A percentile compares a stretch with the other conserved stretches of the same genome.
These are phyloP conservation scores for Tetraselmis chui DNA, from an alignment of 139 green algal genomes.

Conservation along the genomic window DNA sequence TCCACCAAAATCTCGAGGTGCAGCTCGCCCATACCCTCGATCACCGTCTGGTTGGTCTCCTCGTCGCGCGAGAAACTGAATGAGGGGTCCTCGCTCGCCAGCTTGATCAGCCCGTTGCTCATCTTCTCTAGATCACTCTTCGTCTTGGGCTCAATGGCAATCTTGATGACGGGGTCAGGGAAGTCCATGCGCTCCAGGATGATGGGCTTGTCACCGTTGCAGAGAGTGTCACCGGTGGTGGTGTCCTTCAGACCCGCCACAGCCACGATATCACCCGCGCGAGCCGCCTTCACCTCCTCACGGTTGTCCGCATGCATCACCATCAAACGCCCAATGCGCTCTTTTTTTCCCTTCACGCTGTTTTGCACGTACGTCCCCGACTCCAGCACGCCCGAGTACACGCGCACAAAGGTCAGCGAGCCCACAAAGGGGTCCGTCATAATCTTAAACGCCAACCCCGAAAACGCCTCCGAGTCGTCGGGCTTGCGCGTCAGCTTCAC, in stretches of 20 bases:
- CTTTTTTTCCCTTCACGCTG: constrained; percentile 92
- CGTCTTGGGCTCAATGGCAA: constrained; percentile 96
- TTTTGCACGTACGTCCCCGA: constrained; percentile 86
- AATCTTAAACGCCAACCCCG: constrained; percentile 97
- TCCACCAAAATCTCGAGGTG: constrained; percentile 99
- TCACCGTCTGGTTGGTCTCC: constrained; percentile 92
- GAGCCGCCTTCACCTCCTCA: constrained; percentile 87
- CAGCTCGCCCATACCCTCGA: constrained; percentile 99
- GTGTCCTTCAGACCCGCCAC: constrained; percentile 89
- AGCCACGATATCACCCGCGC: constrained; percentile 93
- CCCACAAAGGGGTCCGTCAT: constrained; percentile 95
- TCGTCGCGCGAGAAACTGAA: constrained; percentile 92
- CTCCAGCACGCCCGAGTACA: constrained; percentile 78
- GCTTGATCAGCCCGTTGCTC: constrained; percentile 88
- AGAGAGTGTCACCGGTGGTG: constrained; percentile 93
- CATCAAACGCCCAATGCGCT: constrained; percentile 94
- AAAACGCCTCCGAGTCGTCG: constrained; percentile 82
- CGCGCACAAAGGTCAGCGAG: constrained; percentile 90
- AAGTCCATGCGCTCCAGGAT: constrained; percentile 99
- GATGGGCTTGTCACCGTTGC: constrained; percentile 81
- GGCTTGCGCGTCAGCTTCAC: constrained; percentile 64
- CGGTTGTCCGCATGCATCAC: constrained; percentile 98
- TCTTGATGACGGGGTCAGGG: constrained; percentile 99
- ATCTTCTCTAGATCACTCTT: constrained; percentile 98
- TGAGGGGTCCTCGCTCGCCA: constrained; percentile 95